These are phyloP conservation scores for Cornus florida DNA, from an alignment of 148 eudicot species.

Conservation along the genomic window DNA sequence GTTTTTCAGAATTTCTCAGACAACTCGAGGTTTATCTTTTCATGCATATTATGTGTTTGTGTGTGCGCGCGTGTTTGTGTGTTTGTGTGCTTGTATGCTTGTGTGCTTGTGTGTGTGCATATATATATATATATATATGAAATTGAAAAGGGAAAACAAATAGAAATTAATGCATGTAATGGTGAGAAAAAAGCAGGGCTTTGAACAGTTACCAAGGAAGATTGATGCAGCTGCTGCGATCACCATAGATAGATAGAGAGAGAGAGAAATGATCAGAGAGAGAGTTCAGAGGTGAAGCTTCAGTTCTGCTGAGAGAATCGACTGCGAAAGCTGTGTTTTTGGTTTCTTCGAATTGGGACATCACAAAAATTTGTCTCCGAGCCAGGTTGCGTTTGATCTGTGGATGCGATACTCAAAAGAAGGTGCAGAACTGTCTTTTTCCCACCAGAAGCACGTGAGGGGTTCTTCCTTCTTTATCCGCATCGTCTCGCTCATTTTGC, in stretches of 20 bases:
- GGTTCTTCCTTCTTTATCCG: too few relatives aligned
- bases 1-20: background rate
- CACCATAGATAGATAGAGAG: constrained; percentile 1
- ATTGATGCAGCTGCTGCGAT: constrained; percentile 6
- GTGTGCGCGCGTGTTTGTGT: background rate
- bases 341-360: background rate
- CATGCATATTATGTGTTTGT: background rate
- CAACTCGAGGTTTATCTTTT: background rate
- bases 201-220: background rate
- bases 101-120: background rate
- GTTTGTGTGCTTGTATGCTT: too few relatives aligned
- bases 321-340: background rate
- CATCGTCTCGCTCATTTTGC: too few relatives aligned
- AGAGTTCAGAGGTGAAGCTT: background rate
- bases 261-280: background rate
- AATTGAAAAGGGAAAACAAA: background rate
- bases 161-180: background rate
- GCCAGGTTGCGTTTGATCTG: too few relatives aligned
- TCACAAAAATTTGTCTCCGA: too few relatives aligned
- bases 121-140: background rate
- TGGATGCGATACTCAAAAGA: too few relatives aligned
- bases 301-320: background rate
- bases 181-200: background rate
- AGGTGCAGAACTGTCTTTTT: too few relatives aligned
- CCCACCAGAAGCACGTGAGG: too few relatives aligned